Evolutionary conservation across 768 basidiomycete species (phyloP).

Genomic region (Asterophora lycoperdoides): DNA sequence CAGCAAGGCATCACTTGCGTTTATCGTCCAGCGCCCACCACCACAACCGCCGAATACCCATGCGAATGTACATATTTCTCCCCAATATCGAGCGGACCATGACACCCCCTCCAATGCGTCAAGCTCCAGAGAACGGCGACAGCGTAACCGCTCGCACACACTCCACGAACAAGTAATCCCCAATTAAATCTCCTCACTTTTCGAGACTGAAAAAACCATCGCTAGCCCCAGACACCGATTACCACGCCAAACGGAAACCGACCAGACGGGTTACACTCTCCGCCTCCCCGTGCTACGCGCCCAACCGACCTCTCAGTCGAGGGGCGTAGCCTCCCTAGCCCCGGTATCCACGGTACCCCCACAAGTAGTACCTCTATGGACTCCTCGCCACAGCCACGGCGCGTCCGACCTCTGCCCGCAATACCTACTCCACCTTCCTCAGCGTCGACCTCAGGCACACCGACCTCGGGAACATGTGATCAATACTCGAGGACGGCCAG

Average conservation of each 20-base stretch:
- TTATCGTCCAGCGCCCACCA: slow-evolving; percentile 13
- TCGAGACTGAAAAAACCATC: background rate
- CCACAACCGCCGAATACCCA: background rate
- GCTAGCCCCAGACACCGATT: background rate
- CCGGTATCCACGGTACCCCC: too few species aligned
- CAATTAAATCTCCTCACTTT: background rate
- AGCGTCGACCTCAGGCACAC: slow-evolving; percentile 2
- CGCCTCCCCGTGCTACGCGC: slow-evolving; percentile 7
- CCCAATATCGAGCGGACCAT: slow-evolving; percentile 5
- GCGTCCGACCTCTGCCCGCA: slow-evolving; percentile 19
- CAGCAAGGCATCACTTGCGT: slow-evolving; percentile 15
- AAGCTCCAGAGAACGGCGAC: slow-evolving; percentile 1
- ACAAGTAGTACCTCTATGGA: too few species aligned
- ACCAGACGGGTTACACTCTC: slow-evolving; percentile 5
- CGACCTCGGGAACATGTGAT: slow-evolving; percentile 1
- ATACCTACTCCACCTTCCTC: slow-evolving; percentile 16
- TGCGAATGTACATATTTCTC: background rate
- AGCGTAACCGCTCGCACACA: slow-evolving; percentile 8
- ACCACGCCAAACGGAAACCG: background rate
- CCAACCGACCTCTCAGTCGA: slow-evolving; percentile 8
- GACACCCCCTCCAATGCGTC: background rate
- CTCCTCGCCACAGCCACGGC: slow-evolving; percentile 9
- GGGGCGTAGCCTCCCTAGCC: background rate
- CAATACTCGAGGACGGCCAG: slow-evolving; percentile 1
- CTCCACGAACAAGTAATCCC: slow-evolving; percentile 12